phyloP scores from a whole-genome alignment of 202 grass and related monocot genomes.

The Digitaria exilis region DNA sequence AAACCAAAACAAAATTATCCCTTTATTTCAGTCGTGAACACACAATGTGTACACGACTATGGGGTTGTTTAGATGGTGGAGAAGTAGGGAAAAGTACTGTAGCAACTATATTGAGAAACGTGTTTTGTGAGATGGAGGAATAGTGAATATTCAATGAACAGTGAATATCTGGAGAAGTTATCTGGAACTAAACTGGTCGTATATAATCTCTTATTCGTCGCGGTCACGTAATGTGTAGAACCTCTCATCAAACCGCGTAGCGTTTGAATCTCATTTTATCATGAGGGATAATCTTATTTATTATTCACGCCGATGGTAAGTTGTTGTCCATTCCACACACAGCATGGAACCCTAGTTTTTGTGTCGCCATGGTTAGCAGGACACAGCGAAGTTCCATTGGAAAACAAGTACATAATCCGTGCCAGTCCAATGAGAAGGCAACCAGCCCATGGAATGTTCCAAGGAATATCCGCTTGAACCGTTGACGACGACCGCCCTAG shows the following conservation, averaged over 20 bases:
- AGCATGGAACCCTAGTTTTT: background rate
- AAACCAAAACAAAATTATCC: background rate
- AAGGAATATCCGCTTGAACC: slow-evolving; percentile 18
- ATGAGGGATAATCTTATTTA: background rate
- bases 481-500: background rate
- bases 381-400: background rate
- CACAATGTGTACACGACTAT: background rate
- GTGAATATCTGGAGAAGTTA: no score
- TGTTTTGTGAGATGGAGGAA: no score
- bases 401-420: background rate
- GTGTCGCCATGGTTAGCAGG: background rate
- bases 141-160: no score
- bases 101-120: no score
- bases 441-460: background rate
- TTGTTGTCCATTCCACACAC: background rate
- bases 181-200: no score
- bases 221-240: background rate
- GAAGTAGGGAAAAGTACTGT: no score
- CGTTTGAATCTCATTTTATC: background rate
- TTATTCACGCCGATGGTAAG: background rate
- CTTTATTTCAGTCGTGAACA: background rate
- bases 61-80: no score
- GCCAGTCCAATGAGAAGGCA: background rate
- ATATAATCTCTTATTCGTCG: background rate
- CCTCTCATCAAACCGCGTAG: background rate